A percentile compares a stretch with the other conserved stretches of the same genome.
Evolutionary conservation across 768 basidiomycete species (phyloP).

Genomic region (Pleurotus salmoneostramineus): DNA sequence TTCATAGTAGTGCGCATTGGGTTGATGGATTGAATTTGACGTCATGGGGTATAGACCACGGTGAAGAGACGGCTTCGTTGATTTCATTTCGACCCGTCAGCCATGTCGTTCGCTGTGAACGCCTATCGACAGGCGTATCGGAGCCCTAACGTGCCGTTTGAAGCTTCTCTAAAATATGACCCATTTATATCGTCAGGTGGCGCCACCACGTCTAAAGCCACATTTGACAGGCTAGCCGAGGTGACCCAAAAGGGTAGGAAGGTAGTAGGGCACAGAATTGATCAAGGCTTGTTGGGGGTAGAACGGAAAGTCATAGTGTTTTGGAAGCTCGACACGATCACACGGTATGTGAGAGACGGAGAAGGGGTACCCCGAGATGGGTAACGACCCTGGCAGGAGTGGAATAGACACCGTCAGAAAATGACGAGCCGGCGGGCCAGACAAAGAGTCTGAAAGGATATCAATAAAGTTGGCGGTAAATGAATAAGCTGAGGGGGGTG

Average conservation of each 20-base stretch:
- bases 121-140: background rate
- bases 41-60: background rate
- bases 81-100: background rate
- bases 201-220: background rate
- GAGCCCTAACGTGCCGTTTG: background rate
- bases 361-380: background rate
- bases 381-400: slow-evolving; percentile 3
- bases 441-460: slow-evolving; percentile 4
- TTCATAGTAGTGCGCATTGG: too few species aligned
- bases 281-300: background rate
- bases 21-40: background rate
- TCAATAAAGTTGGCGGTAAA: background rate
- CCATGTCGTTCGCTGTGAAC: background rate
- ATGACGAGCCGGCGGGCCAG: slow-evolving; percentile 8
- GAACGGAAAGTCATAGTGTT: background rate
- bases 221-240: background rate
- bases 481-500: too few species aligned
- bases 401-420: slow-evolving; percentile 1
- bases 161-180: background rate
- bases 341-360: background rate
- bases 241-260: background rate
- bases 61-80: background rate
- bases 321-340: background rate
- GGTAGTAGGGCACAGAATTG: background rate
- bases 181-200: background rate